These are phyloP conservation scores for Zoysia japonica DNA, from an alignment of 176 grass and related monocot species.

Conservation along the genomic window DNA sequence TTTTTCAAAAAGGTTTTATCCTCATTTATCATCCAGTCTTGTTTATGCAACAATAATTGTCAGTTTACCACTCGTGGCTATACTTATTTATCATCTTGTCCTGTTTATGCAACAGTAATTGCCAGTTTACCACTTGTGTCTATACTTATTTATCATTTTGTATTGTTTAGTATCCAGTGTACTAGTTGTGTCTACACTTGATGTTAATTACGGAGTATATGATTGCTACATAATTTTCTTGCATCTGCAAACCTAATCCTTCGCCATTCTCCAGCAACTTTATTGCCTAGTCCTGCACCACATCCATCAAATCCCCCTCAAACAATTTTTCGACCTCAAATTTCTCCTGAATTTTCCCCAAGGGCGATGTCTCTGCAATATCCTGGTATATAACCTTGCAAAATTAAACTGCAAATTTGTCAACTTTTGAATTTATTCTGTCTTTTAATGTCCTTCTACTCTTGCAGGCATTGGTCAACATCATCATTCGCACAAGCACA, in stretches of 20 bases:
- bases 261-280: conserved; percentile 41
- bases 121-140: no score
- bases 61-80: no score
- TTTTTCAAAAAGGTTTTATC: background rate
- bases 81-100: no score
- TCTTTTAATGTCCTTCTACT: conserved; percentile 18
- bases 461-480: conserved; percentile 43
- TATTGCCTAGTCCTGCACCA: conserved; percentile 40
- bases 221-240: conserved; percentile 1
- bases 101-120: no score
- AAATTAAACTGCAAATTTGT: conserved; percentile 14
- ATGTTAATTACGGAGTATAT: no score
- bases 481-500: conserved; percentile 50
- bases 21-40: background rate
- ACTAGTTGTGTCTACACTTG: no score
- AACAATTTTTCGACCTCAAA: conserved; percentile 36
- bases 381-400: conserved; percentile 56
- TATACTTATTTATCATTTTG: no score
- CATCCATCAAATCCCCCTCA: conserved; percentile 46
- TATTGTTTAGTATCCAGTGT: no score
- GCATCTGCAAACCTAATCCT: conserved; percentile 6
- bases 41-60: no score
- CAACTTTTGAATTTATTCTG: conserved; percentile 26
- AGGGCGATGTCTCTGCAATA: conserved; percentile 36
- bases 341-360: conserved; percentile 57